phyloP scores from a whole-genome alignment of 768 basidiomycete genomes.

The Suillus alpinus region DNA sequence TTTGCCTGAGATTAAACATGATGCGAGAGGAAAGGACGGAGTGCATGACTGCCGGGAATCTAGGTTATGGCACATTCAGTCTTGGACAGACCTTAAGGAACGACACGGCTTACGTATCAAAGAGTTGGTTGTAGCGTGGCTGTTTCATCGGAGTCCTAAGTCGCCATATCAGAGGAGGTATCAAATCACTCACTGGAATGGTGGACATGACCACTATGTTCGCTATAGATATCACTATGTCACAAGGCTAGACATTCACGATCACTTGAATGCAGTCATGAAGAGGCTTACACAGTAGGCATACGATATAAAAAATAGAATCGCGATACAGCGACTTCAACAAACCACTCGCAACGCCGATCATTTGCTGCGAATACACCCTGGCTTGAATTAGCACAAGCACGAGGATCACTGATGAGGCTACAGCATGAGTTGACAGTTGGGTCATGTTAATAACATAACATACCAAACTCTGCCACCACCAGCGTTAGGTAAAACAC shows the following conservation, averaged over 20 bases:
- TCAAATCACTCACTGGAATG: slow-evolving; percentile 1
- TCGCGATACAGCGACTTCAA: slow-evolving; percentile 2
- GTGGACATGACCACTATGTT: neutral
- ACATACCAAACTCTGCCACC: neutral
- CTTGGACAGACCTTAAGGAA: neutral
- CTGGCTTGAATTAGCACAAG: neutral
- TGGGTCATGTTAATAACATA: neutral
- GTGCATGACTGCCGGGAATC: slow-evolving; percentile 3
- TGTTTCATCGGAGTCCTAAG: neutral
- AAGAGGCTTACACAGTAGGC: slow-evolving; percentile 1
- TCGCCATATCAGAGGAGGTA: neutral
- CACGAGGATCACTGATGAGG: neutral
- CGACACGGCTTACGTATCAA: neutral
- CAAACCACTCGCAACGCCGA: neutral
- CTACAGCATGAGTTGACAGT: neutral
- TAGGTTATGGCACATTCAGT: neutral
- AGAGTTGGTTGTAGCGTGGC: slow-evolving; percentile 4
- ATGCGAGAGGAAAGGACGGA: slow-evolving; percentile 4
- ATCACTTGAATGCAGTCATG: neutral
- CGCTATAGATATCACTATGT: neutral
- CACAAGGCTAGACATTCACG: neutral
- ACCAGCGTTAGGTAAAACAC: neutral
- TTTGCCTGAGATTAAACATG: slow-evolving; percentile 8
- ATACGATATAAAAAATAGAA: neutral
- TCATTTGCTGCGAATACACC: neutral